These are phyloP conservation scores for Aspergillus fischeri DNA, from an alignment of 2,329 filamentous ascomycete genomes.

Conservation along the genomic window DNA sequence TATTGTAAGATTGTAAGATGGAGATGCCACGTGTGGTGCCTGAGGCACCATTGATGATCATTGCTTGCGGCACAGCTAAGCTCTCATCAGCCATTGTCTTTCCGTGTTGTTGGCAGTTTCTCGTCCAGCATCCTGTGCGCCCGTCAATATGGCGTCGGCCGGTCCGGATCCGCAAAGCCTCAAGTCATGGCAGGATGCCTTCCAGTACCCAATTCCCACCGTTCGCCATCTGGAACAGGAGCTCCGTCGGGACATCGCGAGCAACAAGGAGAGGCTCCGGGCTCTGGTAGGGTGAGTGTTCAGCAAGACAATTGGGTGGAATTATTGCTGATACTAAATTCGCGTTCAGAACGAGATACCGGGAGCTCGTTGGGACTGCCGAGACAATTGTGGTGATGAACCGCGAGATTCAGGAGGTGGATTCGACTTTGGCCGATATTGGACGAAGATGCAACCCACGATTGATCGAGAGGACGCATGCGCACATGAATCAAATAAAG, in stretches of 20 bases:
- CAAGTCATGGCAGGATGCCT: slow-evolving; percentile 63
- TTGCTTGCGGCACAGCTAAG: slow-evolving; percentile 1
- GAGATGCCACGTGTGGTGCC: slow-evolving; percentile 13
- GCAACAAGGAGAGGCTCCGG: slow-evolving; percentile 63
- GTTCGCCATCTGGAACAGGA: slow-evolving; percentile 62
- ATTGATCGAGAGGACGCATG: slow-evolving; percentile 63
- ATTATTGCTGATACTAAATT: slow-evolving; percentile 8
- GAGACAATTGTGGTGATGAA: slow-evolving; percentile 94
- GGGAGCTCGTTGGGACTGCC: slow-evolving; percentile 84
- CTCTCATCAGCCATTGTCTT: neutral
- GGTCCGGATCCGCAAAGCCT: slow-evolving; percentile 55
- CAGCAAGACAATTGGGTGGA: neutral
- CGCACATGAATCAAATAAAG: slow-evolving; percentile 52
- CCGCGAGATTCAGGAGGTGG: slow-evolving; percentile 67
- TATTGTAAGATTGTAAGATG: neutral
- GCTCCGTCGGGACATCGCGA: slow-evolving; percentile 57
- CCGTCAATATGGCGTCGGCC: slow-evolving; percentile 48
- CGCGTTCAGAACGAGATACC: slow-evolving; percentile 61
- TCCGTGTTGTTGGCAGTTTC: slow-evolving; percentile 6
- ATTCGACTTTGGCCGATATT: slow-evolving; percentile 66
- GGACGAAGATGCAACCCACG: slow-evolving; percentile 72
- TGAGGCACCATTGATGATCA: slow-evolving; percentile 14
- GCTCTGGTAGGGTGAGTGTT: slow-evolving; percentile 59
- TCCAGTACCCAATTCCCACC: slow-evolving; percentile 60
- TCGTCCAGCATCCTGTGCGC: slow-evolving; percentile 7